phyloP scores from a whole-genome alignment of 352 stramenopile genomes.

The Phytophthora hybrid region DNA sequence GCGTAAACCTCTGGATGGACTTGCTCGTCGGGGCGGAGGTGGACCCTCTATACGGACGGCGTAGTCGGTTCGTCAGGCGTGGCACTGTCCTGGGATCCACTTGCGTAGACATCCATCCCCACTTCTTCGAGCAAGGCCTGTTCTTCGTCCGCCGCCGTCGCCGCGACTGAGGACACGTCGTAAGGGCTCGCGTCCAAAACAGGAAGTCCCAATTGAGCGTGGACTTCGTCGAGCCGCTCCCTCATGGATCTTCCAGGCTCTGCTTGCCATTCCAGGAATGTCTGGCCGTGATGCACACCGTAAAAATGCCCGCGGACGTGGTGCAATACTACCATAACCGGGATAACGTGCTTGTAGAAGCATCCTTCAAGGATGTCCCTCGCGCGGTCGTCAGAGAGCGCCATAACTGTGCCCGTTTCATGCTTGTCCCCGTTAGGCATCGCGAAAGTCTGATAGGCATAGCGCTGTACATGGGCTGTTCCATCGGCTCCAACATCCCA shows the following conservation, averaged over 20 bases:
- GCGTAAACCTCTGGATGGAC: too few relatives aligned
- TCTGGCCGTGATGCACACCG: neutral
- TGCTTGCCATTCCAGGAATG: neutral
- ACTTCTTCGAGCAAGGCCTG: neutral
- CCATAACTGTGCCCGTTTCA: neutral
- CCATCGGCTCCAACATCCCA: neutral
- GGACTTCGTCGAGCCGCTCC: neutral
- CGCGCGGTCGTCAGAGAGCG: neutral
- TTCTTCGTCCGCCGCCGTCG: neutral
- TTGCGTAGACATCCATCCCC: neutral
- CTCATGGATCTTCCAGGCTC: neutral
- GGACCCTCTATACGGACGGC: too few relatives aligned
- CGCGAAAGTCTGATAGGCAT: neutral
- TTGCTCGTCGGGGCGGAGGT: too few relatives aligned
- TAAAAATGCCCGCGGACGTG: neutral
- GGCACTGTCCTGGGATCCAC: neutral
- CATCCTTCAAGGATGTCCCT: neutral
- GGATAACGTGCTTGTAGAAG: neutral
- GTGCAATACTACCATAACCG: neutral
- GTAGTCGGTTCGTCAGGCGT: too few relatives aligned
- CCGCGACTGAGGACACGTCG: neutral
- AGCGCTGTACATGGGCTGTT: neutral
- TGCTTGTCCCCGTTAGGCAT: neutral
- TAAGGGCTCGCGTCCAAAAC: neutral
- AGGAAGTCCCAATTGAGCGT: neutral